Conservation (phyloP, 2,329 filamentous ascomycete species). For the Pseudogymnoascus sp. region DNA sequence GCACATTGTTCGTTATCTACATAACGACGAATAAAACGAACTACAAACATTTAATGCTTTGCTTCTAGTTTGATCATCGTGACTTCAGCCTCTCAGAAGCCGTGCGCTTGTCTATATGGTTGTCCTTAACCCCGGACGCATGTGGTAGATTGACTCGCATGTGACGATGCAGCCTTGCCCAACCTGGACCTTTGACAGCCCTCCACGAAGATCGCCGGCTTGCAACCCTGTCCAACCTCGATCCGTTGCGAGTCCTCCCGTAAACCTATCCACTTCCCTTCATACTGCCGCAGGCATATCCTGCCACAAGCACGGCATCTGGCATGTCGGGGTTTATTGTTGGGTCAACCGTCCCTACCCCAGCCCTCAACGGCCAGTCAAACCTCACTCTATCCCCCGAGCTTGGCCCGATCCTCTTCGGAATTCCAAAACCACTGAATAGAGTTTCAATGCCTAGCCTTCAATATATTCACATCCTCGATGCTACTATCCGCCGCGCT, state of each 20-base stretch:
- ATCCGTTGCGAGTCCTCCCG: neutral
- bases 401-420: neutral
- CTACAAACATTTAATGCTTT: neutral
- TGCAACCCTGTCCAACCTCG: neutral
- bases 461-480: constrained; percentile 39
- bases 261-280: neutral
- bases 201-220: neutral
- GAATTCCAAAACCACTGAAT: neutral
- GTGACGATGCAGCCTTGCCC: constrained; percentile 5
- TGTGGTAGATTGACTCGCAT: constrained; percentile 3
- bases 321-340: neutral
- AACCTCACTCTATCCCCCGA: neutral
- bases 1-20: neutral
- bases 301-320: neutral
- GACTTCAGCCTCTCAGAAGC: neutral
- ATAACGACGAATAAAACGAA: constrained; percentile 2
- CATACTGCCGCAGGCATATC: neutral
- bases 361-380: neutral
- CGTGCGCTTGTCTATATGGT: neutral
- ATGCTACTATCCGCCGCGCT: constrained; percentile 37
- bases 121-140: neutral
- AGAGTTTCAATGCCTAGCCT: constrained; percentile 25
- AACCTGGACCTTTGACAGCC: neutral
- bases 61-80: neutral
- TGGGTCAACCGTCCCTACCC: neutral